These are phyloP conservation scores for Linnemannia hyalina DNA, from an alignment of 192 early-diverging fungal genomes.

Conservation along the genomic window DNA sequence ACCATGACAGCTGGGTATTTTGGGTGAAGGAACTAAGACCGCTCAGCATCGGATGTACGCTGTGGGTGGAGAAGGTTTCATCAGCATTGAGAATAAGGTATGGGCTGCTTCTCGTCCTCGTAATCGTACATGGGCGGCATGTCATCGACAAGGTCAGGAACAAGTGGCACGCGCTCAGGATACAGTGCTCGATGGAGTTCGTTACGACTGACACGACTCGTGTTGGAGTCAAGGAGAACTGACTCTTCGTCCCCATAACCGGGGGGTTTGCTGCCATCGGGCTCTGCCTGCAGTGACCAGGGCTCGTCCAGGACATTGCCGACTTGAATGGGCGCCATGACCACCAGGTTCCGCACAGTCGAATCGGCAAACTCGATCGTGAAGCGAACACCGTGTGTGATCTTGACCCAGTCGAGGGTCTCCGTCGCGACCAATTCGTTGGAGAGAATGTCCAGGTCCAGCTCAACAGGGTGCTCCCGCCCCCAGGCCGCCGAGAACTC, in stretches of 20 bases:
- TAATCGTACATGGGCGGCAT: constrained; percentile 42
- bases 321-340: constrained; percentile 36
- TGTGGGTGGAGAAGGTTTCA: background rate
- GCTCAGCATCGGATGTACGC: too few relatives aligned
- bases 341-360: constrained; percentile 14
- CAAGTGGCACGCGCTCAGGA: constrained; percentile 43
- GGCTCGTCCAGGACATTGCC: constrained; percentile 29
- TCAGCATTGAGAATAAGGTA: constrained; percentile 22
- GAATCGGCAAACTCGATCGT: constrained; percentile 30
- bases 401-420: constrained; percentile 17
- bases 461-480: constrained; percentile 33
- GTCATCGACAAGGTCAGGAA: constrained; percentile 30
- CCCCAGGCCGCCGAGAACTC: constrained; percentile 35
- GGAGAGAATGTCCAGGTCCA: constrained; percentile 22
- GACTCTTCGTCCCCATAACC: constrained; percentile 35
- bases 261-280: constrained; percentile 31
- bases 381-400: constrained; percentile 35
- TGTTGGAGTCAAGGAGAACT: constrained; percentile 43
- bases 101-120: constrained; percentile 16
- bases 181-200: constrained; percentile 20
- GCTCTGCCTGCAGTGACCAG: constrained; percentile 18
- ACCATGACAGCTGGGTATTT: background rate
- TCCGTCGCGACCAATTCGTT: constrained; percentile 21
- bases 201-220: constrained; percentile 18
- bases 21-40: too few relatives aligned